Conservation (phyloP, 1,284 basidiomycete species). For the Boletellus deceptivus region DNA sequence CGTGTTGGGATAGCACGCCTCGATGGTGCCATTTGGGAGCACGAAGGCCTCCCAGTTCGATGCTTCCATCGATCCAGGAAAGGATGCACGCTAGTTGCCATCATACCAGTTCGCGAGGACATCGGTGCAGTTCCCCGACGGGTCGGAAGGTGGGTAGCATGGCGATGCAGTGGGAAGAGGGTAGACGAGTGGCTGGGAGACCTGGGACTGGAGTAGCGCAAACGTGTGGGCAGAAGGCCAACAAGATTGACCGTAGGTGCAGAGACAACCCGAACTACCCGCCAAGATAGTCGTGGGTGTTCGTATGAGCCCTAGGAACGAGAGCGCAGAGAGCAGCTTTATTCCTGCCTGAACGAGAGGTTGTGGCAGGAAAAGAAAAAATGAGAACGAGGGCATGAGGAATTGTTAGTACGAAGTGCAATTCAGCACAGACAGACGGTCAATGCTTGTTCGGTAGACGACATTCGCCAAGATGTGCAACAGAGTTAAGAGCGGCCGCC, state of each 20-base stretch:
- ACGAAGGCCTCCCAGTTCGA: conserved; percentile 42
- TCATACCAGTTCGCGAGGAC: conserved; percentile 31
- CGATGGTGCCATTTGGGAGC: conserved; percentile 40
- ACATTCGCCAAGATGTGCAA: too few species aligned
- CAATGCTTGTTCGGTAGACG: too few species aligned
- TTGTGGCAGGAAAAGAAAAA: too few species aligned
- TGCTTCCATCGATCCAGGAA: conserved; percentile 41
- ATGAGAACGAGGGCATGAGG: too few species aligned
- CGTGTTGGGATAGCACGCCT: conserved; percentile 25
- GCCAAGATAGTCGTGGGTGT: conserved; percentile 6
- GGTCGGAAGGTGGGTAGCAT: conserved; percentile 24
- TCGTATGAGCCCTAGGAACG: too few species aligned
- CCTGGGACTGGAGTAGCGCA: conserved; percentile 25
- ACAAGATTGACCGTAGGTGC: conserved; percentile 28
- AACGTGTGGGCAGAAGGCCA: conserved; percentile 42
- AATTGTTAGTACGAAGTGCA: too few species aligned
- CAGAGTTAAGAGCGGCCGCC: too few species aligned
- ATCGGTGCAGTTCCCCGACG: conserved; percentile 26
- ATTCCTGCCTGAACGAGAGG: too few species aligned
- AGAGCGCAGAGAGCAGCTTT: too few species aligned
- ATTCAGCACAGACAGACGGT: too few species aligned
- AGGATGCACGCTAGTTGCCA: conserved; percentile 40
- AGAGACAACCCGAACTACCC: conserved; percentile 8
- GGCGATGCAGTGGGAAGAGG: conserved; percentile 25
- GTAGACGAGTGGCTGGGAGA: conserved; percentile 32